Base-by-base conservation (phyloP, 371 early-diverging fungal species). In the Cokeromyces recurvatus region DNA sequence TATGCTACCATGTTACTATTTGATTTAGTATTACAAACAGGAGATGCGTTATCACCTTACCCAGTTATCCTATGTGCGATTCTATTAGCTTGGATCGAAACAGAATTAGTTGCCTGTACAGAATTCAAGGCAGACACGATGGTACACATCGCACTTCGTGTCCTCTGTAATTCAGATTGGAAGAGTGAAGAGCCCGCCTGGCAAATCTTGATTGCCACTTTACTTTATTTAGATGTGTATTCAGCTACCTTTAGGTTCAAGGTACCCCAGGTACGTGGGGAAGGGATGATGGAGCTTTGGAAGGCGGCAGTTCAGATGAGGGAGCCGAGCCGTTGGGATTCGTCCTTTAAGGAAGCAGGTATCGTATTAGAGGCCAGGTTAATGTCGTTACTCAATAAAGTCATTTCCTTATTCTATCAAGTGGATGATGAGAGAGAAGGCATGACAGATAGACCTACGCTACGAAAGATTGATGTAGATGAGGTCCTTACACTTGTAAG, bases 401-500 rank as follows among this genome's bases (percentile, higher is more conserved):
- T 51, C 1, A 25, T 63, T 1, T 44, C 43, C 3, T 32, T 63
- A 3, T 52, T 63, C 15, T 66, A 58, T 22, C 38, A 54, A 35
- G 49, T 46, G 11, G 43, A 53, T 17, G 29, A 52, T 36, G 40
- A 51, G 20, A 47, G 39, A 25, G 38, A 50, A 0, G 29, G 29
- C 29, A 5, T 8, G 29, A 11, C 5, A 11, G 29, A 29, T 31
- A 29, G 11, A 29, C 8, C 11, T 8, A 5, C 5, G 29, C 5
- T 29, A 6, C 48, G 61, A 11, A 73, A 73, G 41, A 57, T 73
- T 19, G 74, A 73, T 40, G 74, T 73, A 11, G 74, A 73, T 35
- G 67, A 69, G 25, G 63, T 73, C 3, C 44, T 73, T 32, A 62
- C 55, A 0, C 29, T 73, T 1, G 66, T 73, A 8, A 57, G 59